Base-by-base conservation (phyloP, 73 alveolate genomes). In the Symbiodinium natans region DNA sequence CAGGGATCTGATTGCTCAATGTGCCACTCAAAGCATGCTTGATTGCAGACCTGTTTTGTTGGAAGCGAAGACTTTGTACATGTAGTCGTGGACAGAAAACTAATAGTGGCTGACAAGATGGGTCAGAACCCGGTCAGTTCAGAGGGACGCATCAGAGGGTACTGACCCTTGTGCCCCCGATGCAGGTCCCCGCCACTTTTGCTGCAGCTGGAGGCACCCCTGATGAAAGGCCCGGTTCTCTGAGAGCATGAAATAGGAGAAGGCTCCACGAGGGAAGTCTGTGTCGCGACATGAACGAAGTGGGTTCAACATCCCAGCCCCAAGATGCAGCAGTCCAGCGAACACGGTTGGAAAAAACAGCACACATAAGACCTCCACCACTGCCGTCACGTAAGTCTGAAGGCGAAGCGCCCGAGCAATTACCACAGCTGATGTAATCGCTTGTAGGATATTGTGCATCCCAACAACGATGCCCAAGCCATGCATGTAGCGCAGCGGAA, bases 211-310 rank as follows among this genome's bases (percentile, higher is more conserved):
- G 39, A 23, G 10, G 82, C 82, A 68, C 36, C 82, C 82, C 36
- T 68, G 82, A 68, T 68, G 82, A 68, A 68, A 68, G 10, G 39
- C 82, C 1, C 82, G 82, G 82, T 68, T 68, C 36, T 68, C 82
- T 10, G 82, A 23, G 82, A 68, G 82, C 29, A 68, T 68, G 82
- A 23, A 68, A 36, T 68, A 68, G 17, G 82, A 68, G 36, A 68
- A 68, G 33, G 82, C 82, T 29, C 82, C 82, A 25, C 82, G 82
- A 33, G 86, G 86, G 33, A 77, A 77, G 46, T 77, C 86, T n/a
- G 46, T 77, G 19, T 33, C 52, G 46, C 31, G 46, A 19, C 86
- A 34, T 43, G 86, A 33, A 31, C 86, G 41, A 33, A 77, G 86
- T 31, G 86, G 86, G 33, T 77, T 77, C 86, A 77, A 48, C 86